Conservation (phyloP, 768 basidiomycete genomes). For the Tephrocybe sp. region DNA sequence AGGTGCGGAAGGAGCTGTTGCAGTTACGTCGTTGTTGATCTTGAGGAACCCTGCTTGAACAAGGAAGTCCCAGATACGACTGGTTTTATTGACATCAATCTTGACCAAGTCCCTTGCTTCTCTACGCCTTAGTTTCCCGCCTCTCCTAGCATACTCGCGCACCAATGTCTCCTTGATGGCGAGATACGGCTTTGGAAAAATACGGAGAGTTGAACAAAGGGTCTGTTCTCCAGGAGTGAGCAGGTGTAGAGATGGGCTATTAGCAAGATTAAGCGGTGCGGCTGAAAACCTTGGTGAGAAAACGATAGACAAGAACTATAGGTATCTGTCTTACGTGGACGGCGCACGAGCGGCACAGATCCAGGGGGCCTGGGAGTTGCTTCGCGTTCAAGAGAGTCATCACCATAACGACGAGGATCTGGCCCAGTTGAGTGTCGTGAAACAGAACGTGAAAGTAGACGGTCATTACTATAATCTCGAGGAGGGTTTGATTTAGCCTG, state of each 20-base stretch:
- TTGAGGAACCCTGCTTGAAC: conserved; percentile 82
- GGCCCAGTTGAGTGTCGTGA: conserved; percentile 54
- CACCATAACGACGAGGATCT: conserved; percentile 48
- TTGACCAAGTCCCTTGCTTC: conserved; percentile 90
- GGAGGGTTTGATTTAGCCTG: conserved; percentile 56
- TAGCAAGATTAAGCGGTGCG: conserved; percentile 83
- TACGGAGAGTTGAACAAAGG: conserved; percentile 85
- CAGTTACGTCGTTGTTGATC: conserved; percentile 53
- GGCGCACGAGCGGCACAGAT: conserved; percentile 35
- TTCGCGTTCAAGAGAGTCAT: conserved; percentile 59
- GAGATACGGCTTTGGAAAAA: conserved; percentile 93
- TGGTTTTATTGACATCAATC: conserved; percentile 92
- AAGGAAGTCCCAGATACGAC: conserved; percentile 90
- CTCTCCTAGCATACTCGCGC: conserved; percentile 86
- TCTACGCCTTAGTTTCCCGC: conserved; percentile 82
- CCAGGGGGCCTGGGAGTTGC: conserved; percentile 49
- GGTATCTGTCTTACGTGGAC: conserved; percentile 35
- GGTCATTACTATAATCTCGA: conserved; percentile 58
- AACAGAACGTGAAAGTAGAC: conserved; percentile 46
- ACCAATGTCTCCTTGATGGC: conserved; percentile 94
- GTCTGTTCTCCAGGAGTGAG: conserved; percentile 85
- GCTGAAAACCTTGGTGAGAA: conserved; percentile 23
- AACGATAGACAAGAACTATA: background rate
- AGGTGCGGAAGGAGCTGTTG: conserved; percentile 14
- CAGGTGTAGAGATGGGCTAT: conserved; percentile 85